Evolutionary conservation across 2,329 filamentous ascomycete genomes (phyloP), one percentile per base, ranked within the genome.

Genomic region (Aspergillus sp.): DNA sequence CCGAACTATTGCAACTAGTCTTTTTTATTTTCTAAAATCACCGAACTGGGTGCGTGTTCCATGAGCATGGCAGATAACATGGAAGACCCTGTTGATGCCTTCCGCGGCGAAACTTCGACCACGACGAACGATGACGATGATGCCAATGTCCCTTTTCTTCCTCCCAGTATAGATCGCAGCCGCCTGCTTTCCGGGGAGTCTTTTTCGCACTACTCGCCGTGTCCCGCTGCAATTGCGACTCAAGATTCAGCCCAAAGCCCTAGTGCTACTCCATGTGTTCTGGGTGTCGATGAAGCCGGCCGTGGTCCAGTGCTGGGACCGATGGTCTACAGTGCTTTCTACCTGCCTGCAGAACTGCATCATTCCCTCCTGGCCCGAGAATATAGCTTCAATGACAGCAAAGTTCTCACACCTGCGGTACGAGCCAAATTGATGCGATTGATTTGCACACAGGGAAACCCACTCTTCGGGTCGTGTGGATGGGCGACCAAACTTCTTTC

Each of bases 331-430:
- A 79, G 74, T 43, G 73, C 82, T 30, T 87, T 94, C 55, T 94
- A 94, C 45, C 68, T 88, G 2, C 77, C 82, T 0, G 74, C 83
- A 23, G 80, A 84, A 22, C 65, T 76, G 32, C 79, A 84, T 53
- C 83, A 85, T 62, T 78, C 85, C 1, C 81, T 96, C 23, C 83
- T 97, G 19, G 85, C 88, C 45, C 71, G 81, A 32, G 82, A 83
- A 3, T 85, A 95, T 73, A 86, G 85, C 74, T 96, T 96, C 71
- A 86, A 96, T 75, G 91, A 97, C 75, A 94, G 87, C 66, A 97
- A 97, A 73, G 88, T 90, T 4, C 81, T 97, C 35, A 94, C 86
- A 0, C 81, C 90, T 0, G 73, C 77, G n/a, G 82, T 91, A 33
- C 88, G 91, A 54, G 84, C 86, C 12, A 69, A 76, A 7, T 80